phyloP scores from a whole-genome alignment of 208 protist genomes.

The Trypanosoma brucei region DNA sequence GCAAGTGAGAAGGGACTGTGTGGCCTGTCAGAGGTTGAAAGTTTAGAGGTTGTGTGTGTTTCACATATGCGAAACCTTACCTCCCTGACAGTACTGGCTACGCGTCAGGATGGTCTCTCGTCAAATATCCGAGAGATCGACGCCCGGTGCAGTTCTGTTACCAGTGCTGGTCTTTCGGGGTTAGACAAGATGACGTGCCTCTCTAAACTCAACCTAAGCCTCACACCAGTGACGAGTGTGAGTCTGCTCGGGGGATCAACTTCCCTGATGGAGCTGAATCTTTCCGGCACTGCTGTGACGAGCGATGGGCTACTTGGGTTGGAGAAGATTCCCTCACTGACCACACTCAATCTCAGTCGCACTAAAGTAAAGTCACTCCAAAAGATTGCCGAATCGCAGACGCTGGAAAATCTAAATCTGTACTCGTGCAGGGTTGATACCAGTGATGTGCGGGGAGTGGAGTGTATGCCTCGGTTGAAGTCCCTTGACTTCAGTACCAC shows the following conservation, averaged over 20 bases:
- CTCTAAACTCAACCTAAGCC: conserved; percentile 43
- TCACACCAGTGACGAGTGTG: conserved; percentile 52
- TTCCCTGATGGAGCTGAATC: conserved; percentile 25
- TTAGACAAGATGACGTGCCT: conserved; percentile 19
- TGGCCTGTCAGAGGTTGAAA: conserved; percentile 14
- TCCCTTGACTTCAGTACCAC: conserved; percentile 19
- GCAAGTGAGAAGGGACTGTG: conserved; percentile 6
- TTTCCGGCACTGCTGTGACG: conserved; percentile 11
- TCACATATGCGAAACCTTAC: conserved; percentile 14
- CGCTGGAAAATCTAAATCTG: conserved; percentile 10
- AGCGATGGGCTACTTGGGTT: conserved; percentile 15
- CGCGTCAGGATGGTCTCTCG: conserved; percentile 3
- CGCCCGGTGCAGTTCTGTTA: conserved; percentile 38
- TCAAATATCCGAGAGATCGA: conserved; percentile 54
- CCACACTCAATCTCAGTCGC: conserved; percentile 17
- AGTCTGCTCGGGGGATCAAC: conserved; percentile 26
- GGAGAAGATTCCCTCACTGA: conserved; percentile 18
- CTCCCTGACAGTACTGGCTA: conserved; percentile 10
- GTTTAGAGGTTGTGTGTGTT: conserved; percentile 16
- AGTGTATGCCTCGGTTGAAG: conserved; percentile 12
- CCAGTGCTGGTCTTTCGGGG: conserved; percentile 13
- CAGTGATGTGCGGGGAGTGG: conserved; percentile 9
- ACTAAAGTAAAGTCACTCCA: conserved; percentile 14
- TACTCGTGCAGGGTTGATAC: conserved; percentile 17
- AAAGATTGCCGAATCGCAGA: conserved; percentile 7